Evolutionary conservation across 2,329 filamentous ascomycete species (phyloP).

Genomic region (Emydomyces testavorans): DNA sequence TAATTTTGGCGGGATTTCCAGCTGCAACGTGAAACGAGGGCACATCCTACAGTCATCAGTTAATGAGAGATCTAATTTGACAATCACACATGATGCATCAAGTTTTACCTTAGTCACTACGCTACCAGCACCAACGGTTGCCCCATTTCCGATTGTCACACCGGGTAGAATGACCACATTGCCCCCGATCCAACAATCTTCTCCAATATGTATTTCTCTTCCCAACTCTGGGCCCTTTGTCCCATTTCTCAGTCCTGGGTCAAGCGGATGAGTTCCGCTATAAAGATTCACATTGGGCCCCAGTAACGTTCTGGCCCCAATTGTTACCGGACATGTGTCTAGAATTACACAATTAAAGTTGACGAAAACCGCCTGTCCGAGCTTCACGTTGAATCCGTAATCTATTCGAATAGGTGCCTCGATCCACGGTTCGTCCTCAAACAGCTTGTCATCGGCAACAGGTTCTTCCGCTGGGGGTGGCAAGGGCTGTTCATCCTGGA

Average conservation of each 20-base stretch:
- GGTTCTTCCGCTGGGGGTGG: conserved; percentile 47
- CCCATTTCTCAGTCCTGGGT: conserved; percentile 62
- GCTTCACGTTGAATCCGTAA: conserved; percentile 63
- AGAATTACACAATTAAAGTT: conserved; percentile 65
- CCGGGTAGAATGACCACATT: conserved; percentile 61
- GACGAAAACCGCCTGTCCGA: conserved; percentile 62
- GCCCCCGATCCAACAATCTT: conserved; percentile 72
- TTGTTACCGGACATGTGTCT: conserved; percentile 61
- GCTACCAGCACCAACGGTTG: conserved; percentile 65
- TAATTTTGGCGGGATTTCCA: conserved; percentile 32
- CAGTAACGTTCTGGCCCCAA: conserved; percentile 66
- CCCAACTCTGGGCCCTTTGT: conserved; percentile 63
- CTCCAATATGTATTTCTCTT: conserved; percentile 60
- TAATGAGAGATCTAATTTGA: not conserved
- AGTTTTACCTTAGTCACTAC: conserved; percentile 59
- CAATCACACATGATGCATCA: not conserved
- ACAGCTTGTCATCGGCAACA: conserved; percentile 53
- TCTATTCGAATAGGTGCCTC: conserved; percentile 60
- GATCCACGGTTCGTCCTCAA: conserved; percentile 57
- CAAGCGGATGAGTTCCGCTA: conserved; percentile 63
- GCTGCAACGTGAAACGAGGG: conserved; percentile 34
- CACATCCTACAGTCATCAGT: conserved; percentile 26
- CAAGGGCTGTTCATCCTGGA: conserved; percentile 50
- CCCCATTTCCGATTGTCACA: conserved; percentile 64
- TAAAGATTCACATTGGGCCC: conserved; percentile 70